A percentile compares a stretch with the other conserved stretches of the same genome.
Conservation (phyloP, 108 stramenopile genomes). For the Nitzschia sp. region DNA sequence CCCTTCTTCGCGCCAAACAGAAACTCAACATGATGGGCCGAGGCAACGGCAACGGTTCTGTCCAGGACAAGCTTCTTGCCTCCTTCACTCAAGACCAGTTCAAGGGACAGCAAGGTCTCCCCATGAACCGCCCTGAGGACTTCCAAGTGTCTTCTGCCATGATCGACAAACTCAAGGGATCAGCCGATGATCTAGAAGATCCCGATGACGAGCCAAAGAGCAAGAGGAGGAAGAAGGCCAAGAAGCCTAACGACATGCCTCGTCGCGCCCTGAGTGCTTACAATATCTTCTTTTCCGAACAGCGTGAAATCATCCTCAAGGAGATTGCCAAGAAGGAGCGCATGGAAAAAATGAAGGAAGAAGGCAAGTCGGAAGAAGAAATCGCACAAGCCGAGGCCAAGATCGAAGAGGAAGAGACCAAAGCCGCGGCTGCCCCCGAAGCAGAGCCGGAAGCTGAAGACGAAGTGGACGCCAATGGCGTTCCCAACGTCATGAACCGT, state of each 20-base stretch:
- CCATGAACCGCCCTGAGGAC: conserved; percentile 11
- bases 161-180: conserved; percentile 13
- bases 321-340: conserved; percentile 27
- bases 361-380: conserved; percentile 24
- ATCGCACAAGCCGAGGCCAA: conserved; percentile 12
- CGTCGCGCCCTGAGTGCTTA: conserved; percentile 36
- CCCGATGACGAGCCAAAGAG: conserved; percentile 13
- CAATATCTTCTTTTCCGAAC: conserved; percentile 45
- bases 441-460: conserved; percentile 9
- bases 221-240: conserved; percentile 36
- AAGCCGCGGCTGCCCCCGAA: background rate
- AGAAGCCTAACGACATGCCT: conserved; percentile 39
- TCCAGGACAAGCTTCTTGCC: conserved; percentile 10
- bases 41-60: background rate
- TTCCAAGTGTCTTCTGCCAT: conserved; percentile 16
- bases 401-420: conserved; percentile 11
- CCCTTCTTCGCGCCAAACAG: conserved; percentile 36
- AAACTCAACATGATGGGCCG: conserved; percentile 37
- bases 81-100: conserved; percentile 15
- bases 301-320: conserved; percentile 36
- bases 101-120: conserved; percentile 4
- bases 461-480: background rate
- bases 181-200: background rate
- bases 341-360: conserved; percentile 10
- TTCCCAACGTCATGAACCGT: conserved; percentile 35